These are phyloP conservation scores for Leptographium lundbergii DNA, from an alignment of 2,329 filamentous ascomycete genomes.

Conservation along the genomic window DNA sequence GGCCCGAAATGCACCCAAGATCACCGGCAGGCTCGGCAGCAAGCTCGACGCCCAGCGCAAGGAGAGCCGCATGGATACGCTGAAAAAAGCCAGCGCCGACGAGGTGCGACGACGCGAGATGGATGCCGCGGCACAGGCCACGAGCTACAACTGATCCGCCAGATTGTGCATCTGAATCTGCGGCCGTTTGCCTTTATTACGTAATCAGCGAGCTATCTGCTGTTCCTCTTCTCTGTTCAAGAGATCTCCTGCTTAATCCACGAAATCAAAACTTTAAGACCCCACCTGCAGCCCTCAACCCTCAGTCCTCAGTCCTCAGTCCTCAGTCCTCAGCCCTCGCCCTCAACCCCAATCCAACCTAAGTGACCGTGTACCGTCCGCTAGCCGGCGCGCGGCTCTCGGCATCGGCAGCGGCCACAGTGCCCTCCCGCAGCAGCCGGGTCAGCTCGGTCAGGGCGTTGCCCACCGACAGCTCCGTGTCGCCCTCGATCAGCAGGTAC, in stretches of 20 bases:
- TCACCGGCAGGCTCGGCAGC: slow-evolving; percentile 54
- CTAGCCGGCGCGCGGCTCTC: slow-evolving; percentile 65
- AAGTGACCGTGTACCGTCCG: slow-evolving; percentile 80
- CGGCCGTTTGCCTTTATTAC: background rate
- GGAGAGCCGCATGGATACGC: slow-evolving; percentile 53
- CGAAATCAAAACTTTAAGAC: background rate
- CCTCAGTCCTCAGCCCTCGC: too few relatives aligned
- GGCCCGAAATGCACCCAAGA: slow-evolving; percentile 26
- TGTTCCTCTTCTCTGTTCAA: background rate
- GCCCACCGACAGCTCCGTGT: slow-evolving; percentile 85
- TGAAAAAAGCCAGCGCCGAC: slow-evolving; percentile 54
- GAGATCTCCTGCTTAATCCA: background rate
- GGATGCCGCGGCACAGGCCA: slow-evolving; percentile 45
- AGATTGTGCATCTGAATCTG: background rate
- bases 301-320: too few relatives aligned
- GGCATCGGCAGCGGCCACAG: slow-evolving; percentile 78
- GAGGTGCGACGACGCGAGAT: slow-evolving; percentile 55
- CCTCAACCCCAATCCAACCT: slow-evolving; percentile 14
- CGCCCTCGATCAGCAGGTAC: slow-evolving; percentile 94
- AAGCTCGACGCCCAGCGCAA: slow-evolving; percentile 68
- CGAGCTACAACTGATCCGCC: slow-evolving; percentile 38
- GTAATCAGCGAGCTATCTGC: background rate
- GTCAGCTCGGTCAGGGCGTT: slow-evolving; percentile 86
- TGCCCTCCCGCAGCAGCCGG: slow-evolving; percentile 77
- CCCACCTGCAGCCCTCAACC: too few relatives aligned